phyloP scores from a whole-genome alignment of 2,329 filamentous ascomycete species.

The Alternaria infectoria region DNA sequence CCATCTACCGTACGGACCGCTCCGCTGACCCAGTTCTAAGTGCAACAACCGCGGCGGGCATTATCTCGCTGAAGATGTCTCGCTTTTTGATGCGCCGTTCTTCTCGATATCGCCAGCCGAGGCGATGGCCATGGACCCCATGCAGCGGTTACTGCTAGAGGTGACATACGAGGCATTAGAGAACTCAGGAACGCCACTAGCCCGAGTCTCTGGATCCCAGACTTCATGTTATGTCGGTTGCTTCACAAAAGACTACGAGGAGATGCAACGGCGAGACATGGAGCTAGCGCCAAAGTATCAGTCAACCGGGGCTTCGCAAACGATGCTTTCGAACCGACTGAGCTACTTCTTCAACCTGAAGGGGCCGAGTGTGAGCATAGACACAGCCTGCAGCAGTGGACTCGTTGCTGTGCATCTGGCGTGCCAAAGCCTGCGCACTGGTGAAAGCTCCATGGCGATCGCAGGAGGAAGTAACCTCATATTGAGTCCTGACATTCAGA shows the following conservation, averaged over 20 bases:
- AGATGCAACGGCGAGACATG: constrained; percentile 21
- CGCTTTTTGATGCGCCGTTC: constrained; percentile 30
- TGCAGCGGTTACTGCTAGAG: constrained; percentile 32
- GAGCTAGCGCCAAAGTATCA: constrained; percentile 21
- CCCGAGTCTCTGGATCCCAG: constrained; percentile 19
- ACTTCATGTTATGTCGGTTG: constrained; percentile 27
- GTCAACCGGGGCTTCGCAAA: constrained; percentile 14
- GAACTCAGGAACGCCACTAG: constrained; percentile 16
- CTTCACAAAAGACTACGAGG: constrained; percentile 26
- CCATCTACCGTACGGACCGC: not conserved
- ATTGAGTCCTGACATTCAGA: constrained; percentile 18
- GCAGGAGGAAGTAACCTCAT: constrained; percentile 29
- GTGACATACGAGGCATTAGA: constrained; percentile 33
- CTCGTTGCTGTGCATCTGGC: constrained; percentile 29
- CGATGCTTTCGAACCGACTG: constrained; percentile 20
- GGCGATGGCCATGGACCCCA: constrained; percentile 33
- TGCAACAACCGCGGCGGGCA: constrained; percentile 24
- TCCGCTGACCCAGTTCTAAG: not conserved
- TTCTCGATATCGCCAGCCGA: constrained; percentile 29
- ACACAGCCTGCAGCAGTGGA: constrained; percentile 31
- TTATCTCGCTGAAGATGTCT: constrained; percentile 25
- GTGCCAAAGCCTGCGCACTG: constrained; percentile 30
- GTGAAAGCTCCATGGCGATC: constrained; percentile 30
- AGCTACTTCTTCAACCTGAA: constrained; percentile 28
- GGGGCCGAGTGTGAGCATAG: constrained; percentile 27